Conservation (phyloP, 768 basidiomycete species). For the Leucocoprinus leucothites region DNA sequence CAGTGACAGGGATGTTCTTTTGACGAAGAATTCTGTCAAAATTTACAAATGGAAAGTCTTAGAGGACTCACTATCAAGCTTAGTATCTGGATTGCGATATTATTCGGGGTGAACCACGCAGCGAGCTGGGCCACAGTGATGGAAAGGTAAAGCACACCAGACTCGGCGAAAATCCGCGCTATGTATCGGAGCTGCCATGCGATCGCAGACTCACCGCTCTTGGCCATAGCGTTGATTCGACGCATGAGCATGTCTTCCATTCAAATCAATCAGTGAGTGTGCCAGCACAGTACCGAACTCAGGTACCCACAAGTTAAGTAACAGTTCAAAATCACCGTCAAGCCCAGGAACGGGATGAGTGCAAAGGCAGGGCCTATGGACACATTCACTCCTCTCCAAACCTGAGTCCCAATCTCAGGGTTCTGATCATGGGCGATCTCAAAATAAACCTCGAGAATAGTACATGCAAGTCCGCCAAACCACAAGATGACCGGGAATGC, state of each 20-base stretch:
- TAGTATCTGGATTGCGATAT: neutral
- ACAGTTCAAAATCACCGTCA: neutral
- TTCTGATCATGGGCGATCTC: neutral
- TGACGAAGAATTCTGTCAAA: neutral
- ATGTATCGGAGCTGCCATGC: neutral
- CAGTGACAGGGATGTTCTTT: neutral
- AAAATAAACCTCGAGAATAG: neutral
- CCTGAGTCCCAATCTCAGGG: neutral
- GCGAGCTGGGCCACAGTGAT: neutral
- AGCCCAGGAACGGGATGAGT: neutral
- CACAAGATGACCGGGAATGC: neutral
- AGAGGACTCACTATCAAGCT: neutral
- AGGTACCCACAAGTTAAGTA: neutral
- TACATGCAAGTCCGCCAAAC: neutral
- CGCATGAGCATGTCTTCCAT: neutral
- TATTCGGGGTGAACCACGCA: constrained; percentile 1
- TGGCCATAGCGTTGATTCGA: neutral
- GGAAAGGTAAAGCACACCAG: neutral
- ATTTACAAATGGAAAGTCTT: neutral
- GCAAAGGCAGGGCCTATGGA: neutral
- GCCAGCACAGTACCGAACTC: no score
- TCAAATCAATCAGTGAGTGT: neutral
- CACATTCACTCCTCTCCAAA: neutral
- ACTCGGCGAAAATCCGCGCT: neutral
- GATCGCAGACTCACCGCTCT: neutral